Base-by-base conservation (phyloP, 2,329 filamentous ascomycete species). In the Trichoderma breve region DNA sequence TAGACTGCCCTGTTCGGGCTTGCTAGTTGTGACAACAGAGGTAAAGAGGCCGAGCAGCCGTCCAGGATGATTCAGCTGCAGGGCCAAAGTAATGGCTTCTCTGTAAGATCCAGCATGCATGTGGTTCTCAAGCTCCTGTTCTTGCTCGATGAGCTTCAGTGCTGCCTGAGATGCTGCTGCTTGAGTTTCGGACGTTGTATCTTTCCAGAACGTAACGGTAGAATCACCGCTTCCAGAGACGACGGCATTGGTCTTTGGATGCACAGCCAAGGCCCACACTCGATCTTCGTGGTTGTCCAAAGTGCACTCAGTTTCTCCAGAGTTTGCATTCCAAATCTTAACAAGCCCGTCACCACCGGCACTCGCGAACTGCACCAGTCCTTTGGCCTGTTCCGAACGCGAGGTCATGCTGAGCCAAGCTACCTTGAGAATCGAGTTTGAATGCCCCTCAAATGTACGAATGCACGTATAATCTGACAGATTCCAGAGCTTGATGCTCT, bases 241-340 rank as follows among this genome's bases (percentile, higher is more conserved):
- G 67, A 99, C 88, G 64, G 90, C 90, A 77, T 95, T 89, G 11
- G 86, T 88, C 57, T 86, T 78, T 60, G 92, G 86, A 79, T 95
- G 87, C 12, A 93, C 89, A 5, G 93, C 89, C 21, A 98, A 84
- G 0, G 94, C 94, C 95, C 95, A 98, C 1, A 98, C 95, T 71
- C 96, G 90, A 82, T 99, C 96, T 77, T 94, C 94, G 81, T 99
- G 96, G 82, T 98, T 98, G 82, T 99, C 96, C 5, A 99, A 87
- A 0, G 96, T 99, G 75, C 92, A 92, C 75, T 95, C 93, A 3
- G 91, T 86, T 81, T 98, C 96, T 61, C 95, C 94, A 1, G 88
- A 91, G 78, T 92, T 92, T 14, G 93, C 92, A 76, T 97, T 93
- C 96, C 96, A 99, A 36, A 99, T 90, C 82, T 98, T 99, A 72